Percentiles rank a stretch among this genome's conserved stretches.
Evolutionary conservation across 371 early-diverging fungal genomes (phyloP).

Genomic region (Mucor lusitanicus): DNA sequence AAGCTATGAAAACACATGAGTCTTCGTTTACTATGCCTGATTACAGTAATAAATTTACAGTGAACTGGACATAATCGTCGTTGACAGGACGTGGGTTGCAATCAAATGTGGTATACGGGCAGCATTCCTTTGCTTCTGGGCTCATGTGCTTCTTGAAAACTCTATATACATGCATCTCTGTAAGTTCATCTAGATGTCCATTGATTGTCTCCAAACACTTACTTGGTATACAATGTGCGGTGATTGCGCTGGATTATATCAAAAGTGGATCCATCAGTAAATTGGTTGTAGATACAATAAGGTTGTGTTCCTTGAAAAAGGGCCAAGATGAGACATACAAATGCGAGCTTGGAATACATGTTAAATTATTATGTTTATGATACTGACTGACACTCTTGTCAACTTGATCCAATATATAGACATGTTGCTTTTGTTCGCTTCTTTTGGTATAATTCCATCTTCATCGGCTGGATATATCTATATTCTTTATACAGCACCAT

Average conservation of each 20-base stretch:
- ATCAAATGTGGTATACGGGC: slow-evolving; percentile 8
- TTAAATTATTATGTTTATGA: neutral
- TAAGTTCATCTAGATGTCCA: too few species aligned
- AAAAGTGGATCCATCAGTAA: neutral
- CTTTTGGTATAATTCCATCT: neutral
- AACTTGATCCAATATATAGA: neutral
- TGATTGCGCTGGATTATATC: neutral
- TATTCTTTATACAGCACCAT: neutral
- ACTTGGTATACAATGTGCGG: neutral
- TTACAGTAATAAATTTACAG: slow-evolving; percentile 2
- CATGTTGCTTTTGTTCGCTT: neutral
- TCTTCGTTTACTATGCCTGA: neutral
- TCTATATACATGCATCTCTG: neutral
- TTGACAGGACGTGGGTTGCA: neutral
- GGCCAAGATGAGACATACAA: neutral
- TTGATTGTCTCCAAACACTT: neutral
- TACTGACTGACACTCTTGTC: neutral
- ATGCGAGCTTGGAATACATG: neutral
- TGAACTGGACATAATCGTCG: slow-evolving; percentile 1
- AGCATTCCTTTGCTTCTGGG: slow-evolving; percentile 1
- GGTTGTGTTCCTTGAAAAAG: neutral
- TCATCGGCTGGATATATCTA: neutral
- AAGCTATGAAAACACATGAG: neutral
- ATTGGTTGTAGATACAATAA: slow-evolving; percentile 12
- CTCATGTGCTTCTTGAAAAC: neutral